phyloP scores from a whole-genome alignment of 352 stramenopile species.

The Globisporangium cystogenes region DNA sequence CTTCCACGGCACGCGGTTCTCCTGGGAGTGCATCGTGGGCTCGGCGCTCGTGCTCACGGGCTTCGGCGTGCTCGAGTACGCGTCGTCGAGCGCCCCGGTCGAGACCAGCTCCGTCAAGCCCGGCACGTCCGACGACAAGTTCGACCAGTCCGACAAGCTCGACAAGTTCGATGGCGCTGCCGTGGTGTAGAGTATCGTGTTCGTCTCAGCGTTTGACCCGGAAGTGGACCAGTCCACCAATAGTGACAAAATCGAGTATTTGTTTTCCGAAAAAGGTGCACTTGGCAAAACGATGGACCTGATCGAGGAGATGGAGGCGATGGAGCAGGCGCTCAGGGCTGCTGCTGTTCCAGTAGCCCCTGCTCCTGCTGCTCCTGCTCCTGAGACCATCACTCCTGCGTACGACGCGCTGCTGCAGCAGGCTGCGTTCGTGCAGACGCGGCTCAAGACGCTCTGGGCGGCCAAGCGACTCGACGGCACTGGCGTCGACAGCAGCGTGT shows the following conservation, averaged over 20 bases:
- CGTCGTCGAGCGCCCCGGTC: background rate
- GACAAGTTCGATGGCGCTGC: background rate
- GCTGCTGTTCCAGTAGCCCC: no score
- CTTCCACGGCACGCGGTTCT: constrained; percentile 40
- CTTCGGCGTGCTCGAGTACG: constrained; percentile 36
- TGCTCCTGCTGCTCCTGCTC: background rate
- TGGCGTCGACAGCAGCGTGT: background rate
- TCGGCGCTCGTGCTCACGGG: constrained; percentile 43
- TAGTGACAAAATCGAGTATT: background rate
- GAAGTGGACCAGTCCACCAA: background rate
- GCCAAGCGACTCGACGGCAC: constrained; percentile 13
- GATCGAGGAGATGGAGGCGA: constrained; percentile 46
- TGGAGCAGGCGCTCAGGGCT: constrained; percentile 16
- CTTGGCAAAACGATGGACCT: constrained; percentile 40
- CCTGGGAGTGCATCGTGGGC: constrained; percentile 36
- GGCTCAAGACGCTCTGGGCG: constrained; percentile 34
- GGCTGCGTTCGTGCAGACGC: constrained; percentile 29
- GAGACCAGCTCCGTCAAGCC: constrained; percentile 4
- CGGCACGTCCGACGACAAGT: background rate
- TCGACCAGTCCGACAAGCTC: no score
- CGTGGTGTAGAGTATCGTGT: background rate
- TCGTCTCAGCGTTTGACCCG: no score
- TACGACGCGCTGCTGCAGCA: constrained; percentile 24
- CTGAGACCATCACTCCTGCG: background rate
- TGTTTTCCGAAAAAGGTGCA: background rate